phyloP scores from a whole-genome alignment of 2,329 filamentous ascomycete species.

The Rutstroemia sp. region DNA sequence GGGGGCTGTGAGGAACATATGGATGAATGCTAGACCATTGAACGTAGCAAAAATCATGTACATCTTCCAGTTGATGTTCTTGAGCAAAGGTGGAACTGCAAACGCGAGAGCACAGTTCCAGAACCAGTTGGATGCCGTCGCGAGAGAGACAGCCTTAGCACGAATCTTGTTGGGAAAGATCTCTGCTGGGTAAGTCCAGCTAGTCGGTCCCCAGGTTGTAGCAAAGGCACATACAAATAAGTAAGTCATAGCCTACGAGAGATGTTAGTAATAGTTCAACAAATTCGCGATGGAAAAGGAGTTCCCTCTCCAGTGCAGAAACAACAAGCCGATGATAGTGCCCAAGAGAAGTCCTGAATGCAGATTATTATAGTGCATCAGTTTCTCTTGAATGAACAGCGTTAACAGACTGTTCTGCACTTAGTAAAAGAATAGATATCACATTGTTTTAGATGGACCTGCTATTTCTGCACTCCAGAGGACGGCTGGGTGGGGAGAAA shows the following conservation, averaged over 20 bases:
- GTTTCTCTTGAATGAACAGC: no score
- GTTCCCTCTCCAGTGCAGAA: not conserved
- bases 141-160: conserved; percentile 66
- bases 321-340: no score
- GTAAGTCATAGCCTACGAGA: conserved; percentile 48
- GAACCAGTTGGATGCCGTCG: conserved; percentile 70
- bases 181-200: conserved; percentile 55
- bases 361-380: no score
- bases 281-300: not conserved
- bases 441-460: no score
- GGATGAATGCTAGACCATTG: conserved; percentile 59
- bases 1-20: conserved; percentile 47
- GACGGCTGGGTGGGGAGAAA: no score
- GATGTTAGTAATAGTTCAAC: not conserved
- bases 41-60: conserved; percentile 74
- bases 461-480: no score
- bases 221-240: conserved; percentile 66
- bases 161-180: conserved; percentile 63
- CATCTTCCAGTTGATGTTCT: conserved; percentile 38
- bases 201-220: conserved; percentile 45
- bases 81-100: conserved; percentile 41
- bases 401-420: no score
- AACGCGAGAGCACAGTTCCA: conserved; percentile 60
- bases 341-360: no score
- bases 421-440: no score